A percentile compares a stretch with the other conserved stretches of the same genome.
phyloP scores from a whole-genome alignment of 805 yeast genomes.

The Ogataea paraovalis region DNA sequence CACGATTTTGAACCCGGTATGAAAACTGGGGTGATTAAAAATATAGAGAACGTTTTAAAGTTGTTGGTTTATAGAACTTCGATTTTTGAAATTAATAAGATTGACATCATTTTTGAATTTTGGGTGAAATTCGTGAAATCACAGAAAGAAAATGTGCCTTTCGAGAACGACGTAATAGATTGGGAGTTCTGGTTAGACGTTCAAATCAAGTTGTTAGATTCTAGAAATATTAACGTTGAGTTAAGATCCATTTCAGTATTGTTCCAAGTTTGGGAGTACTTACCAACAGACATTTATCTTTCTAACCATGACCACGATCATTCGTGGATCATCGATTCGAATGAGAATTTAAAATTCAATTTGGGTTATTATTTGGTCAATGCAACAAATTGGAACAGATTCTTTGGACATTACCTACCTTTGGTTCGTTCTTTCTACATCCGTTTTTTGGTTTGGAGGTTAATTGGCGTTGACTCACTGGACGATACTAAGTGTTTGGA shows the following conservation, averaged over 20 bases:
- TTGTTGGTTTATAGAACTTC: slow-evolving; percentile 21
- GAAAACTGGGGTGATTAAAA: slow-evolving; percentile 17
- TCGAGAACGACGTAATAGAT: slow-evolving; percentile 36
- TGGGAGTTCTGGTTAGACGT: slow-evolving; percentile 80
- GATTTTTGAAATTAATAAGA: slow-evolving; percentile 20
- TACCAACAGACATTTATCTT: slow-evolving; percentile 38
- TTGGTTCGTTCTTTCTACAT: slow-evolving; percentile 66
- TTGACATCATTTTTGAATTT: slow-evolving; percentile 22
- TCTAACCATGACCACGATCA: not conserved
- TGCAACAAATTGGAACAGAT: slow-evolving; percentile 45
- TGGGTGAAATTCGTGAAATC: slow-evolving; percentile 23
- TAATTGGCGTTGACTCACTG: slow-evolving; percentile 31
- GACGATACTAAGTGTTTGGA: slow-evolving; percentile 7
- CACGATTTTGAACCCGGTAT: slow-evolving; percentile 27
- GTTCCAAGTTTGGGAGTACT: slow-evolving; percentile 69
- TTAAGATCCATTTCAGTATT: slow-evolving; percentile 61
- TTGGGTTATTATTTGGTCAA: slow-evolving; percentile 53
- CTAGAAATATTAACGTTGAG: slow-evolving; percentile 60
- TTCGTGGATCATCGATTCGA: slow-evolving; percentile 38
- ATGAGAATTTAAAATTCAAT: slow-evolving; percentile 43
- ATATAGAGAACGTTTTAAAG: slow-evolving; percentile 23
- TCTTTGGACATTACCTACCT: slow-evolving; percentile 78
- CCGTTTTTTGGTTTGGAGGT: slow-evolving; percentile 65
- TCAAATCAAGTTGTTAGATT: slow-evolving; percentile 51
- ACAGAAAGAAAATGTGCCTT: slow-evolving; percentile 11